phyloP scores from a whole-genome alignment of 1,284 basidiomycete genomes.

The Coniophora puteana region DNA sequence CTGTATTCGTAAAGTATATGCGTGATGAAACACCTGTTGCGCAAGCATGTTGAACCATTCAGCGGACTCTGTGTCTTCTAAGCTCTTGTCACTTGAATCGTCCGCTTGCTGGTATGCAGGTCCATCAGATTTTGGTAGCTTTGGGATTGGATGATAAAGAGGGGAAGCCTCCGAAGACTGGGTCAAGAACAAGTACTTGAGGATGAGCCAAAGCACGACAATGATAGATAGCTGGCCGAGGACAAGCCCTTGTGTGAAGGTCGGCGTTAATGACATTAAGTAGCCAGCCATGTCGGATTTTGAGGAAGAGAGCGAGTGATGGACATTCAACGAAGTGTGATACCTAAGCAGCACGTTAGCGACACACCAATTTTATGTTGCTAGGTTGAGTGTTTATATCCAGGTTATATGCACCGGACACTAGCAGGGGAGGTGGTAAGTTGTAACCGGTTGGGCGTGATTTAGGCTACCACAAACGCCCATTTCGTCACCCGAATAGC shows the following conservation, averaged over 20 bases:
- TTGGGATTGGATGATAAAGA: conserved; percentile 61
- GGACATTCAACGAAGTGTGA: no score
- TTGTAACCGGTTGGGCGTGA: no score
- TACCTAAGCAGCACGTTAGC: no score
- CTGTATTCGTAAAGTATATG: no score
- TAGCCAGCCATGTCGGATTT: conserved; percentile 47
- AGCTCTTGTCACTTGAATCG: conserved; percentile 17
- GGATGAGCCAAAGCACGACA: conserved; percentile 60
- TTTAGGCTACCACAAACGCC: no score
- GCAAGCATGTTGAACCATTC: conserved; percentile 76
- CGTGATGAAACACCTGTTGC: conserved; percentile 51
- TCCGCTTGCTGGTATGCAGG: conserved; percentile 31
- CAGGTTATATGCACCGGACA: no score
- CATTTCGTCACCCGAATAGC: no score
- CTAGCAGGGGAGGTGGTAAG: no score
- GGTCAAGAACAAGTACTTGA: conserved; percentile 82
- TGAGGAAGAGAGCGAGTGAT: background rate
- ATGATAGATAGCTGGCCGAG: conserved; percentile 78
- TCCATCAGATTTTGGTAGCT: conserved; percentile 43
- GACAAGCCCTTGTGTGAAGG: conserved; percentile 80
- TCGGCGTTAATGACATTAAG: conserved; percentile 71
- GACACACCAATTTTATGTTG: no score
- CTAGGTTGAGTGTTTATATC: no score
- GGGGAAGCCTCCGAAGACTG: conserved; percentile 53
- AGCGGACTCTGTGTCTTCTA: conserved; percentile 66